Conservation (phyloP, 345 rosid species). For the Turritis glabra region DNA sequence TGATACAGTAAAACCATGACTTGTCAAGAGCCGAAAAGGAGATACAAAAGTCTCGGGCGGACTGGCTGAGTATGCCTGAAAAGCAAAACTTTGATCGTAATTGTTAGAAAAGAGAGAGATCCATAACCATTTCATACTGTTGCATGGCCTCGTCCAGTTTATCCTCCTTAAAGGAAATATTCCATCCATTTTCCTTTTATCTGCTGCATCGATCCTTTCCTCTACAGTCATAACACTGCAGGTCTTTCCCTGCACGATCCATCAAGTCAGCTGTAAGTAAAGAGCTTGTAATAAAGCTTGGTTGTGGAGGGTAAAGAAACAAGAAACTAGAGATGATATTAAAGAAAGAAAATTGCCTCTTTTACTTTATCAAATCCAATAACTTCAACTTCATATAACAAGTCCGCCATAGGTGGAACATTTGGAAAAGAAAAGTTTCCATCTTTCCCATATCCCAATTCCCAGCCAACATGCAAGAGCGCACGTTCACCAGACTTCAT, state of each 20-base stretch:
- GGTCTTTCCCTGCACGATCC: constrained; percentile 71
- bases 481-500: constrained; percentile 96
- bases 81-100: not conserved
- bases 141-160: constrained; percentile 95
- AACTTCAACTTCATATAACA: constrained; percentile 86
- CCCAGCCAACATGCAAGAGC: constrained; percentile 81
- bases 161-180: constrained; percentile 73
- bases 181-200: constrained; percentile 92
- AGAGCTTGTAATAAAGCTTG: not conserved
- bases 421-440: constrained; percentile 96
- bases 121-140: constrained; percentile 92
- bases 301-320: not conserved
- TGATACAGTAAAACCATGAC: constrained; percentile 41
- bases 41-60: not conserved
- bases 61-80: not conserved
- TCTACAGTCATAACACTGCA: constrained; percentile 97
- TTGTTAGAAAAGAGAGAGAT: constrained; percentile 30
- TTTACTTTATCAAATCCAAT: constrained; percentile 95
- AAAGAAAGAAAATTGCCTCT: constrained; percentile 58
- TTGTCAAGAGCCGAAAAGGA: not conserved
- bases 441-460: constrained; percentile 90
- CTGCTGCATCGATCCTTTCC: constrained; percentile 93
- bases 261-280: constrained; percentile 7
- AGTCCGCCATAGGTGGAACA: constrained; percentile 90
- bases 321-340: not conserved